Percentiles rank a stretch among this genome's conserved stretches.
Evolutionary conservation across 495 filamentous ascomycete genomes (phyloP).

Genomic region (Aspergillus diversus): DNA sequence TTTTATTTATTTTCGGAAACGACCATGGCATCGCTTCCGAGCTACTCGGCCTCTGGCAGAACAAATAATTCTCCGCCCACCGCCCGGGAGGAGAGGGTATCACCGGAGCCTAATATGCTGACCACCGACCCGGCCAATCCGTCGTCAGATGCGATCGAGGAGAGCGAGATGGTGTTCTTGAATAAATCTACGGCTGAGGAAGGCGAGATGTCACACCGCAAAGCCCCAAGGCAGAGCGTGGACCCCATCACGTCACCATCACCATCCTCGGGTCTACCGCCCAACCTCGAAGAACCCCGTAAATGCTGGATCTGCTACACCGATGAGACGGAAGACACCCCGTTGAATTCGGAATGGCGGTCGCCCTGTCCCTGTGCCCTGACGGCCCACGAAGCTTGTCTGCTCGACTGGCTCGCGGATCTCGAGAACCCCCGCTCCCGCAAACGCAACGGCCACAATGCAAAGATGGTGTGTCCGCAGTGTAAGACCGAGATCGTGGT

Average conservation of each 20-base stretch:
- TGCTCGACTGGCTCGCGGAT: conserved; percentile 89
- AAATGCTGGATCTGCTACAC: conserved; percentile 94
- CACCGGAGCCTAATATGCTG: conserved; percentile 15
- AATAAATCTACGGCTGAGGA: conserved; percentile 37
- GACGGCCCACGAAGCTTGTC: conserved; percentile 86
- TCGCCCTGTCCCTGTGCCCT: conserved; percentile 87
- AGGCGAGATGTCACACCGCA: conserved; percentile 20
- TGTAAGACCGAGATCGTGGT: conserved; percentile 83
- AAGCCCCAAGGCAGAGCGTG: conserved; percentile 23
- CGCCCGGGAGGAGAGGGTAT: conserved; percentile 23
- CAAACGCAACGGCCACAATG: conserved; percentile 47
- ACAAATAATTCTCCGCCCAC: conserved; percentile 34
- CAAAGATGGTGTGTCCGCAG: conserved; percentile 78
- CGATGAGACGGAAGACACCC: conserved; percentile 77
- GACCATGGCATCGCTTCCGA: conserved; percentile 46
- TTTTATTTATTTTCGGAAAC: background rate
- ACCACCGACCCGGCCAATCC: conserved; percentile 1
- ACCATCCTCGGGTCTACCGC: background rate
- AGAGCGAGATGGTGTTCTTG: conserved; percentile 48
- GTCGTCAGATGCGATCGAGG: conserved; percentile 32
- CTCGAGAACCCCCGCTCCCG: conserved; percentile 65
- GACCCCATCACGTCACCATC: conserved; percentile 16
- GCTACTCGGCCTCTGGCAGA: conserved; percentile 37
- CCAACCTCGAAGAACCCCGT: conserved; percentile 51
- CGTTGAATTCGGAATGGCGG: conserved; percentile 73